A percentile compares a stretch with the other conserved stretches of the same genome.
Evolutionary conservation across 2,329 filamentous ascomycete genomes (phyloP).

Genomic region (Achaetomium macrosporum): DNA sequence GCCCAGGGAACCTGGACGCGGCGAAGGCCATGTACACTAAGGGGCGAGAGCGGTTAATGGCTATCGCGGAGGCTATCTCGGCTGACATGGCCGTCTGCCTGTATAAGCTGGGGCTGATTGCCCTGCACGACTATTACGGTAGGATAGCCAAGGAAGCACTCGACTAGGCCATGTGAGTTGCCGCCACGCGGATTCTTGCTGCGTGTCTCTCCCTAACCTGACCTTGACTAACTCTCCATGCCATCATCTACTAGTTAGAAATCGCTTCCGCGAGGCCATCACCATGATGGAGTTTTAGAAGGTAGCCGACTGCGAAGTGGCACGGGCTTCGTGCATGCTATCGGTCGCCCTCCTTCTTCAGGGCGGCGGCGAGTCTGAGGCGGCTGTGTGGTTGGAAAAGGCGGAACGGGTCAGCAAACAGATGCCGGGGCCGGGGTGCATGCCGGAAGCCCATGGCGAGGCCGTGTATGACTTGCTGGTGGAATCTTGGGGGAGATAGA

Average conservation of each 20-base stretch:
- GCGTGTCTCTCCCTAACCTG: no score
- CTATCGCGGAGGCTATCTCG: neutral
- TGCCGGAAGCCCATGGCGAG: no score
- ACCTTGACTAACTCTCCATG: no score
- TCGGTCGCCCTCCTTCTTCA: neutral
- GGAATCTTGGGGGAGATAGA: no score
- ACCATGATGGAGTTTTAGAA: neutral
- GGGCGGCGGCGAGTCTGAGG: no score
- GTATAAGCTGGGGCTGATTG: neutral
- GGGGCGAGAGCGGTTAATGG: neutral
- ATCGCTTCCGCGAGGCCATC: neutral
- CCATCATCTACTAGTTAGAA: no score
- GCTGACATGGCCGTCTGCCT: neutral
- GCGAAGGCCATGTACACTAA: neutral
- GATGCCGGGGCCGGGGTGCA: no score
- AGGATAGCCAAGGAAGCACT: neutral
- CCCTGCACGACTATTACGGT: neutral
- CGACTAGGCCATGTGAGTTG: neutral
- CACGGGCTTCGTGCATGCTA: neutral
- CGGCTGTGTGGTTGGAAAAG: no score
- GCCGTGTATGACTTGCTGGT: no score
- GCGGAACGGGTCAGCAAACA: no score
- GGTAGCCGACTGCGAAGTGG: neutral
- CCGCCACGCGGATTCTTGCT: no score
- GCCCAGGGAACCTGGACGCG: neutral